phyloP scores from a whole-genome alignment of 805 yeast genomes.

The Wilhelminamyces savonicus region DNA sequence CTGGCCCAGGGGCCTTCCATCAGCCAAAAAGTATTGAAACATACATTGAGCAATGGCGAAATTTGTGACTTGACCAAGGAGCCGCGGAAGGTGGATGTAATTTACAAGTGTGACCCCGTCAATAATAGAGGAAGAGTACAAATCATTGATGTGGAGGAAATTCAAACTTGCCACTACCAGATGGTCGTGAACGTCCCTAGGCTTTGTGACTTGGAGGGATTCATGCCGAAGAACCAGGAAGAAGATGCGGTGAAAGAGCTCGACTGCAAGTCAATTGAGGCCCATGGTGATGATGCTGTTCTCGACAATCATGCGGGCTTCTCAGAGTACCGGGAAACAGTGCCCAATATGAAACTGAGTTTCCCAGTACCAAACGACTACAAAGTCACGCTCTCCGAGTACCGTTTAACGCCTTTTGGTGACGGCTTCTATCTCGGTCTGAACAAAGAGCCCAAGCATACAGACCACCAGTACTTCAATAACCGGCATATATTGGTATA shows the following conservation, averaged over 20 bases:
- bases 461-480: constrained; percentile 14
- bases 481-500: constrained; percentile 17
- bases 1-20: constrained; percentile 8
- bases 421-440: constrained; percentile 25
- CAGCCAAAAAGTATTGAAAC: constrained; percentile 29
- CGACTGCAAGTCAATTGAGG: constrained; percentile 20
- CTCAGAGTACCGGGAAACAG: constrained; percentile 5
- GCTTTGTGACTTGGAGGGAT: constrained; percentile 39
- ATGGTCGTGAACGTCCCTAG: constrained; percentile 44
- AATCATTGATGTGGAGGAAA: constrained; percentile 42
- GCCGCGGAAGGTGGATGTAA: constrained; percentile 49
- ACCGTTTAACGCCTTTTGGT: constrained; percentile 19
- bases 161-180: constrained; percentile 52
- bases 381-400: constrained; percentile 22
- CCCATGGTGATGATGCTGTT: neutral
- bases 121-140: constrained; percentile 6
- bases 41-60: constrained; percentile 39
- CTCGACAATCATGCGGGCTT: constrained; percentile 9
- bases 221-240: constrained; percentile 14
- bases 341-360: neutral
- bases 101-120: constrained; percentile 47
- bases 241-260: constrained; percentile 21
- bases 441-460: constrained; percentile 6
- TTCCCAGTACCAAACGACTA: constrained; percentile 20
- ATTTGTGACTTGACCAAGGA: constrained; percentile 52